A percentile compares a stretch with the other conserved stretches of the same genome.
Conservation (phyloP, 1,284 basidiomycete genomes). For the Malassezia brasiliensis region DNA sequence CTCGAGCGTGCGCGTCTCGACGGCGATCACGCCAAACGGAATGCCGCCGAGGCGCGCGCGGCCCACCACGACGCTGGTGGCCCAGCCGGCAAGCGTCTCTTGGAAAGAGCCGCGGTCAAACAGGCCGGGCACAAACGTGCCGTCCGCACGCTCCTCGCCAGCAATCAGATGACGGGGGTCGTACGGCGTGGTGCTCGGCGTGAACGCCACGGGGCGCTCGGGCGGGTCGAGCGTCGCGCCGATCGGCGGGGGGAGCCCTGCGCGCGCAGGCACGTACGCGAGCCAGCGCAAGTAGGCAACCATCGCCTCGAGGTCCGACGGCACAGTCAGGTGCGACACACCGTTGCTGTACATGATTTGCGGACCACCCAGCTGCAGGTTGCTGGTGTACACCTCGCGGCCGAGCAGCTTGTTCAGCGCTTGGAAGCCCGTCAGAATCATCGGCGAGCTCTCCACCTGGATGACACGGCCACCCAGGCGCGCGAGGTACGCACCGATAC, state of each 20-base stretch:
- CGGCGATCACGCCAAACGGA: slow-evolving; percentile 93
- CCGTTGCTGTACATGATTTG: slow-evolving; percentile 58
- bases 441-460: slow-evolving; percentile 97
- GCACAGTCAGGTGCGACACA: slow-evolving; percentile 88
- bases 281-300: slow-evolving; percentile 66
- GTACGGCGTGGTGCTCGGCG: slow-evolving; percentile 73
- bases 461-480: slow-evolving; percentile 95
- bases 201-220: slow-evolving; percentile 86
- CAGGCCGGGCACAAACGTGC: slow-evolving; percentile 64
- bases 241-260: slow-evolving; percentile 26
- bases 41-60: slow-evolving; percentile 93
- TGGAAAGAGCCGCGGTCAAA: slow-evolving; percentile 96
- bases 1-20: slow-evolving; percentile 94
- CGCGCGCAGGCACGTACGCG: slow-evolving; percentile 63
- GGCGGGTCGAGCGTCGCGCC: slow-evolving; percentile 53
- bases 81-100: slow-evolving; percentile 61
- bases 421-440: slow-evolving; percentile 93
- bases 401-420: slow-evolving; percentile 99
- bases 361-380: slow-evolving; percentile 95
- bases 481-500: slow-evolving; percentile 97
- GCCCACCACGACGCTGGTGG: slow-evolving; percentile 57
- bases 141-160: slow-evolving; percentile 75
- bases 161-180: slow-evolving; percentile 97
- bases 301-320: slow-evolving; percentile 63
- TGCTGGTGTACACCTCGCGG: slow-evolving; percentile 96